Evolutionary conservation across 306 rosid genomes (phyloP), one percentile per base, ranked within the genome.

Genomic region (Vigna mungo): DNA sequence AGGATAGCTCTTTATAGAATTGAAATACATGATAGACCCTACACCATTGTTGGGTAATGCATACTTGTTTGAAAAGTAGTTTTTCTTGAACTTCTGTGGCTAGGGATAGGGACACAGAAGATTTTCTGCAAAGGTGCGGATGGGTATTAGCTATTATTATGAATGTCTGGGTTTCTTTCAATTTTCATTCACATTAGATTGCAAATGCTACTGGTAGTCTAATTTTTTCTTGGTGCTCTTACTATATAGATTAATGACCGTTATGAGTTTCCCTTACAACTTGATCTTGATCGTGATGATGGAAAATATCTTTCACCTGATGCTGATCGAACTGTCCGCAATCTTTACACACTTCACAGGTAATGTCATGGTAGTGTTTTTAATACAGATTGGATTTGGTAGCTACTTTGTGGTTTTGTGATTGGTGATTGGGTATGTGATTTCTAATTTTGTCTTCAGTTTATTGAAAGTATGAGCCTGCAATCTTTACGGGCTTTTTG

Each of bases 291-390:
- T 73, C 88, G 93, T 70, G 98, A 94, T 84, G 77, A 90, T 84
- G 97, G 98, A 11, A 94, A 89, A 67, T 94, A 94, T 86, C 80
- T 94, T 44, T 94, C 98, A 27, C 98, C 98, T 43, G 97, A 94
- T n/a, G 94, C 98, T 69, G 98, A 94, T 84, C 85, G 90, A 80
- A 87, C 86, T 27, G 97, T 94, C 36, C 97, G 94, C 51, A 94
- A 94, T 80, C 94, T 91, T 48, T 94, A 94, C 89, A 91, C 94
- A 1, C 98, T 94, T 81, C 98, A 94, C 87, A 91, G 98, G 98
- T 93, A 88, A 54, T 8, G 3, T 84, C 44, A 13, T 61, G 48
- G 34, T 64, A 8, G 41, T 49, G 58, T 58, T 75, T 30, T 55
- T 67, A 17, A 14, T 12, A 44, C 5, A n/a, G 47, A 79, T 60